phyloP scores from a whole-genome alignment of 768 basidiomycete species.

The Suillus variegatus region DNA sequence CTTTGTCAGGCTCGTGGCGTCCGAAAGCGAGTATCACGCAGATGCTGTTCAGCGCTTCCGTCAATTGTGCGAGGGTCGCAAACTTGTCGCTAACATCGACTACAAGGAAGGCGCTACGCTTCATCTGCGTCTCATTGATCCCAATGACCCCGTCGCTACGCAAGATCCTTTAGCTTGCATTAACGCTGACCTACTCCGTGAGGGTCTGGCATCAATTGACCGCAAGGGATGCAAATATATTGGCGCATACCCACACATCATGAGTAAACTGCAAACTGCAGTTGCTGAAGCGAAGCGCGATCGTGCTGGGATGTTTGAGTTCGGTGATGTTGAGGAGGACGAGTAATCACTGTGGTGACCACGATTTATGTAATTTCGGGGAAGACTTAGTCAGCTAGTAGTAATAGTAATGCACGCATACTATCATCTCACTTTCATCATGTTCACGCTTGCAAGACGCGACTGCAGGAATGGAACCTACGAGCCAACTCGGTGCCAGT shows the following conservation, averaged over 20 bases:
- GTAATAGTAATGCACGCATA: background rate
- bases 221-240: conserved; percentile 76
- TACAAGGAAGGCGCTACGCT: conserved; percentile 74
- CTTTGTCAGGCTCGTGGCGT: conserved; percentile 81
- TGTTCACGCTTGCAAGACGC: background rate
- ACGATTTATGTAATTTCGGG: background rate
- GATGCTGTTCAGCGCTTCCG: conserved; percentile 91
- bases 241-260: conserved; percentile 64
- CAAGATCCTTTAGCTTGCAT: conserved; percentile 75
- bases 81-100: conserved; percentile 95
- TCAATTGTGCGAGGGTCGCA: conserved; percentile 84
- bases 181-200: conserved; percentile 87
- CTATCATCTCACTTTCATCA: background rate
- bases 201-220: conserved; percentile 84
- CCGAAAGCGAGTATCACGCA: conserved; percentile 82
- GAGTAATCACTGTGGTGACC: conserved; percentile 36
- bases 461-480: background rate
- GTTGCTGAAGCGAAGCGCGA: conserved; percentile 68
- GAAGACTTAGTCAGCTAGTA: conserved; percentile 4
- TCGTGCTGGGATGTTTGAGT: conserved; percentile 84
- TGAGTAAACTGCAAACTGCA: conserved; percentile 64
- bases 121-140: conserved; percentile 93
- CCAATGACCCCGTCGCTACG: conserved; percentile 66
- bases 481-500: background rate
- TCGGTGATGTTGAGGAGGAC: conserved; percentile 89